phyloP scores from a whole-genome alignment of 179 eudicot species.

The Silene noctiflora region DNA sequence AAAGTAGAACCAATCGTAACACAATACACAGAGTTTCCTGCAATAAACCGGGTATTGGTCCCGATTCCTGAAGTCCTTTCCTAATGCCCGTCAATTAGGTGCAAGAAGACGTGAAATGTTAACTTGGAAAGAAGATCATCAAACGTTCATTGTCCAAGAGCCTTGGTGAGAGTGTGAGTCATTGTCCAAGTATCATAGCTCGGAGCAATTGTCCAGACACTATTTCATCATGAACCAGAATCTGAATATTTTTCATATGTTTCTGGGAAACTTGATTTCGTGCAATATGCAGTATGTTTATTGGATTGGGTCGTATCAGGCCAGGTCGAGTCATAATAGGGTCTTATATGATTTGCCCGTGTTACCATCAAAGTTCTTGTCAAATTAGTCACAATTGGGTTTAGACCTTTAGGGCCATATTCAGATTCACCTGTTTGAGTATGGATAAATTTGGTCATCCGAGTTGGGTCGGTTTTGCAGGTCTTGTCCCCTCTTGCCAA shows the following conservation, averaged over 20 bases:
- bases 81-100: too few relatives aligned
- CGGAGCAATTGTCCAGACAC: neutral
- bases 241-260: neutral
- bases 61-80: too few relatives aligned
- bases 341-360: neutral
- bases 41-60: neutral
- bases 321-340: neutral
- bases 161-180: neutral
- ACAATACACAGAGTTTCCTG: neutral
- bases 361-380: neutral
- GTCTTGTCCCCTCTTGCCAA: neutral
- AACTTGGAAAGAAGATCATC: neutral
- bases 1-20: neutral
- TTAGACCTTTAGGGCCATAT: neutral
- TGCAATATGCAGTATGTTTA: conserved; percentile 2
- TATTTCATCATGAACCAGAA: neutral
- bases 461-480: neutral
- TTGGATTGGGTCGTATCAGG: neutral
- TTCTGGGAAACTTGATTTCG: neutral
- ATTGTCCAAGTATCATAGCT: neutral
- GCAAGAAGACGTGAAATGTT: too few relatives aligned
- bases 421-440: neutral
- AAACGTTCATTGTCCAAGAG: neutral
- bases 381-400: neutral
- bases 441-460: neutral